Conservation (phyloP, 1,139 yeast species). For the Candida sp. region DNA sequence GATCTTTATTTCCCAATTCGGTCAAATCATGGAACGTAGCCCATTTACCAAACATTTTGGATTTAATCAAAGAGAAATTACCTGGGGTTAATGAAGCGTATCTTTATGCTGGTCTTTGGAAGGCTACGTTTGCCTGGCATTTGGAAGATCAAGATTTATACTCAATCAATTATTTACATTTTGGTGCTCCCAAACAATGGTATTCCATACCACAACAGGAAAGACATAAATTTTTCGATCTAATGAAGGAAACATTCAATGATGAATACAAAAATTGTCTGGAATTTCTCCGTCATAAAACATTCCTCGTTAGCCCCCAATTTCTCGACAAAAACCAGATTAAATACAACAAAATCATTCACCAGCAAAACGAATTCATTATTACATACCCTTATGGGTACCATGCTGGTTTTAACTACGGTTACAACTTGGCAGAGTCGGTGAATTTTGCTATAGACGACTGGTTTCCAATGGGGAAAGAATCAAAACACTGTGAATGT, state of each 20-base stretch:
- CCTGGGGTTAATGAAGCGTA: conserved; percentile 90
- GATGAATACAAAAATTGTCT: conserved; percentile 62
- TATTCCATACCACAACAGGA: conserved; percentile 77
- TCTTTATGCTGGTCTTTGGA: conserved; percentile 86
- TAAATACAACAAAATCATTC: conserved; percentile 62
- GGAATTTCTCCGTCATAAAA: conserved; percentile 80
- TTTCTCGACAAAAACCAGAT: conserved; percentile 57
- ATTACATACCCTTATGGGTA: conserved; percentile 86
- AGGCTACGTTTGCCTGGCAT: conserved; percentile 90
- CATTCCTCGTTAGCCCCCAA: conserved; percentile 72
- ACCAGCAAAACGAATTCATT: conserved; percentile 70
- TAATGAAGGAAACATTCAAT: conserved; percentile 69
- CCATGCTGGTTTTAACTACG: conserved; percentile 82
- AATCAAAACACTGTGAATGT: conserved; percentile 67
- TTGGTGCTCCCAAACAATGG: conserved; percentile 95
- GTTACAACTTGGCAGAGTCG: conserved; percentile 76
- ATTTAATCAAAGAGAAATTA: conserved; percentile 57
- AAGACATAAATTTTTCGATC: conserved; percentile 49
- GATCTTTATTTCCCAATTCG: conserved; percentile 58
- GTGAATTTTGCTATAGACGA: conserved; percentile 78
- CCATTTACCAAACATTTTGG: conserved; percentile 66
- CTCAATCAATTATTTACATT: conserved; percentile 80
- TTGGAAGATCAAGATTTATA: conserved; percentile 85
- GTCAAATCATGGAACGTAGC: conserved; percentile 73
- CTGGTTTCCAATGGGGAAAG: conserved; percentile 71